Evolutionary conservation across 1,284 basidiomycete species (phyloP).

Genomic region (Cronartium quercuum): DNA sequence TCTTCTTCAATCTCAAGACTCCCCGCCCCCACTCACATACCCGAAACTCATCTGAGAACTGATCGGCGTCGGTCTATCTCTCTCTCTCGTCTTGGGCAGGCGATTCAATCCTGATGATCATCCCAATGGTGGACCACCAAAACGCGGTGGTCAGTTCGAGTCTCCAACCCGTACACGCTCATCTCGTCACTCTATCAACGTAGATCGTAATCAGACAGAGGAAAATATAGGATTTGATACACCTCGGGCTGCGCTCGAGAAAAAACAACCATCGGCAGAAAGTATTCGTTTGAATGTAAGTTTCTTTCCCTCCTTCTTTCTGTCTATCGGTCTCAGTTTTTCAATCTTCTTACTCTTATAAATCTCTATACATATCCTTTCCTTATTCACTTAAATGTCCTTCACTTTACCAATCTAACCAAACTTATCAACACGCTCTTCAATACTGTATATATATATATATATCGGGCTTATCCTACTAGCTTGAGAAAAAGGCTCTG

Average conservation of each 20-base stretch:
- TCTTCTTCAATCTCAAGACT: background rate
- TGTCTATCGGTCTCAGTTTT: background rate
- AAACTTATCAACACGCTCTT: background rate
- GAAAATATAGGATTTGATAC: background rate
- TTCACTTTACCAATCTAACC: background rate
- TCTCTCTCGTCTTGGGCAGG: background rate
- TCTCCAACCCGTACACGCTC: background rate
- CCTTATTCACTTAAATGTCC: background rate
- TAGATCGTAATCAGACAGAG: background rate
- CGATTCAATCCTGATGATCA: slow-evolving; percentile 6
- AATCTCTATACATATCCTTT: too few relatives aligned
- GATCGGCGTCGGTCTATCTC: background rate
- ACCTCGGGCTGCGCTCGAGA: background rate
- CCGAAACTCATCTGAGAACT: background rate
- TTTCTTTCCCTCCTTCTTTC: background rate
- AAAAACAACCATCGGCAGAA: slow-evolving; percentile 9
- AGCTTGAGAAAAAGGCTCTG: background rate
- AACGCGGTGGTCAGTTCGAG: slow-evolving; percentile 31
- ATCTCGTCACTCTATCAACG: background rate
- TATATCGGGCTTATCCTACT: background rate
- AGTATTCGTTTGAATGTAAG: background rate
- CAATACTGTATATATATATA: background rate
- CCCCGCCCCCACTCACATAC: background rate
- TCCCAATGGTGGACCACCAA: slow-evolving; percentile 3
- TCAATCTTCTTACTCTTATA: too few relatives aligned